Evolutionary conservation across 1,284 basidiomycete genomes (phyloP), one percentile per base, ranked within the genome.

Genomic region (Polyporus tsugae): DNA sequence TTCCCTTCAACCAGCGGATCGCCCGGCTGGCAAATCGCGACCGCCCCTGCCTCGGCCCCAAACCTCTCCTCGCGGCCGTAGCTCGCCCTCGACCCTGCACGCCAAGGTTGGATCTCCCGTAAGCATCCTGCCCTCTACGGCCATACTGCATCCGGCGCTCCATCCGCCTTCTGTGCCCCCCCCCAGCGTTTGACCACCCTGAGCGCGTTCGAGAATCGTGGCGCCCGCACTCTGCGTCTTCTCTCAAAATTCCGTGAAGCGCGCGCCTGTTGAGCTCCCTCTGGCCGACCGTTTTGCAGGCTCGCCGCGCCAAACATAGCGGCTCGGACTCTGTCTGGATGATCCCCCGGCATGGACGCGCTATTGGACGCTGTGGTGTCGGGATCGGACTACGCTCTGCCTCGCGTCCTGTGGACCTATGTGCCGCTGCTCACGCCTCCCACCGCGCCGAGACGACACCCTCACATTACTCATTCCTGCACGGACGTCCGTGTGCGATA

Each of bases 81-180:
- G 19, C 35, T n/a, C 55, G 55, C 58, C 58, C 58, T 60, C 38
- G 39, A 60, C 58, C 58, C 58, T 60, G 38, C 58, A 60, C 22
- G 5, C 36, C 38, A 41, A 60, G 11, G 58, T 60, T 41, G 36
- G n/a, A 60, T 41, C 38, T 59, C 58, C n/a, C 22, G 58, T 60
- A 39, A 60, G 58, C 58, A 39, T 39, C 36, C 36, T 60, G n/a
- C 22, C 36, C 58, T 60, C 38, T 41, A 60, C 58, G 38, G 36
- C 58, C 58, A 39, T 15, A 11, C 38, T 22, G 10, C 38, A 9
- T 9, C 36, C 13, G 15, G 58, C 35, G 58, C 58, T 41, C 58
- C 38, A 60, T 41, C 36, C n/a, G n/a, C 11, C 58, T 38, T 60
- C 55, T 38, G 35, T 58, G 55, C 4, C 35, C 19, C 55, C 35